These are phyloP conservation scores for Tolypocladium album DNA, from an alignment of 2,329 filamentous ascomycete genomes.

Conservation along the genomic window DNA sequence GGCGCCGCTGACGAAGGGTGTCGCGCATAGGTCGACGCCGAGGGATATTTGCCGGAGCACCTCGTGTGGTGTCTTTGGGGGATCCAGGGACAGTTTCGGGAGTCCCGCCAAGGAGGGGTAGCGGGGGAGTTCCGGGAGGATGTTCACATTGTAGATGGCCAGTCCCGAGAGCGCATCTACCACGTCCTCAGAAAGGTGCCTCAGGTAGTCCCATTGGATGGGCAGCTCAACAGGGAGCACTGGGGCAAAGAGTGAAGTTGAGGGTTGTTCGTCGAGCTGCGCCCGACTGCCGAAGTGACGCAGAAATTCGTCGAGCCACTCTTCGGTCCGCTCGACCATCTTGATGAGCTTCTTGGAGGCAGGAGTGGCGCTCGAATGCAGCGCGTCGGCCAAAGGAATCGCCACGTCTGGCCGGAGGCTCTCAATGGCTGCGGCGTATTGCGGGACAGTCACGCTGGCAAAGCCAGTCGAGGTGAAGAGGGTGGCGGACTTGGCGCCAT, in stretches of 20 bases:
- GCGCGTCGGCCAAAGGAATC: slow-evolving; percentile 66
- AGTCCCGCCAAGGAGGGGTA: slow-evolving; percentile 45
- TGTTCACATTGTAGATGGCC: slow-evolving; percentile 65
- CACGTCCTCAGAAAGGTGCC: slow-evolving; percentile 56
- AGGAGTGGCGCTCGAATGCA: slow-evolving; percentile 35
- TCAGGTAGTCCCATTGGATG: slow-evolving; percentile 71
- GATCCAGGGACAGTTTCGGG: slow-evolving; percentile 64
- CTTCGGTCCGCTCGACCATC: slow-evolving; percentile 78
- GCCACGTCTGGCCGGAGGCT: slow-evolving; percentile 70
- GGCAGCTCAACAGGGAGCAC: slow-evolving; percentile 66
- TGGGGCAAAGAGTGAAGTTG: slow-evolving; percentile 46
- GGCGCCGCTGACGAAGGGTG: slow-evolving; percentile 62
- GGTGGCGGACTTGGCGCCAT: slow-evolving; percentile 60
- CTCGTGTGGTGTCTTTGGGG: slow-evolving; percentile 61
- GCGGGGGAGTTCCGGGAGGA: slow-evolving; percentile 54
- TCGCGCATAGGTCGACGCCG: slow-evolving; percentile 69
- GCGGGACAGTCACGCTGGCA: slow-evolving; percentile 53
- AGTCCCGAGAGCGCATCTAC: slow-evolving; percentile 51
- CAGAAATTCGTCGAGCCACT: slow-evolving; percentile 66
- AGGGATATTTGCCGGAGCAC: slow-evolving; percentile 64
- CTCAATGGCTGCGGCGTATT: slow-evolving; percentile 56
- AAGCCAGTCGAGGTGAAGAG: slow-evolving; percentile 85
- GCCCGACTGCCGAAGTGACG: slow-evolving; percentile 16
- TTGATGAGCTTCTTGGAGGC: slow-evolving; percentile 65
- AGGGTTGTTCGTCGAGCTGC: slow-evolving; percentile 13